phyloP scores from a whole-genome alignment of 2,329 filamentous ascomycete species.

The Colletotrichum eremochloae region DNA sequence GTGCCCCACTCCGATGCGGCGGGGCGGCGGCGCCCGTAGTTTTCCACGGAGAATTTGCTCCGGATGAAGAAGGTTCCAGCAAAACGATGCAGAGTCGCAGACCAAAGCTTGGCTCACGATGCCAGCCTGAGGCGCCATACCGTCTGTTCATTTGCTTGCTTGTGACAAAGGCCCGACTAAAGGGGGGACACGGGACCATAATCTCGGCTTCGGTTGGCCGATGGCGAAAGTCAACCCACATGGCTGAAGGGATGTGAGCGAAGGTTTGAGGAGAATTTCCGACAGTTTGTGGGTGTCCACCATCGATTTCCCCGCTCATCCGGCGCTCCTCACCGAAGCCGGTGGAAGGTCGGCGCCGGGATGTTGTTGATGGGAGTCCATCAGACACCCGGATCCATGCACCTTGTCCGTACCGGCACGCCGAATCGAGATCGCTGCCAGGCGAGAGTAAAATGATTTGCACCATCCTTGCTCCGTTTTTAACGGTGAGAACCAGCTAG shows the following conservation, averaged over 20 bases:
- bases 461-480: neutral
- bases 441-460: neutral
- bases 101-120: no score
- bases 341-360: neutral
- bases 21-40: slow-evolving; percentile 7
- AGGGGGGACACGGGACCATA: neutral
- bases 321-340: neutral
- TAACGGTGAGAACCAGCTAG: neutral
- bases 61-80: slow-evolving; percentile 30
- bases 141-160: no score
- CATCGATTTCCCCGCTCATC: no score
- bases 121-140: neutral
- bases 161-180: neutral
- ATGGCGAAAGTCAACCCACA: neutral
- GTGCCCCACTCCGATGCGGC: slow-evolving; percentile 9
- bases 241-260: neutral
- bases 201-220: neutral
- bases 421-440: neutral
- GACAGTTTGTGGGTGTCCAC: neutral
- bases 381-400: neutral
- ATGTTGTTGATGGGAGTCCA: neutral
- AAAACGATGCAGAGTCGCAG: neutral
- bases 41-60: slow-evolving; percentile 23
- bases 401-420: neutral
- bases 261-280: neutral